Base-by-base conservation (phyloP, 1,284 basidiomycete genomes). In the Lentinula novae-zelandiae region DNA sequence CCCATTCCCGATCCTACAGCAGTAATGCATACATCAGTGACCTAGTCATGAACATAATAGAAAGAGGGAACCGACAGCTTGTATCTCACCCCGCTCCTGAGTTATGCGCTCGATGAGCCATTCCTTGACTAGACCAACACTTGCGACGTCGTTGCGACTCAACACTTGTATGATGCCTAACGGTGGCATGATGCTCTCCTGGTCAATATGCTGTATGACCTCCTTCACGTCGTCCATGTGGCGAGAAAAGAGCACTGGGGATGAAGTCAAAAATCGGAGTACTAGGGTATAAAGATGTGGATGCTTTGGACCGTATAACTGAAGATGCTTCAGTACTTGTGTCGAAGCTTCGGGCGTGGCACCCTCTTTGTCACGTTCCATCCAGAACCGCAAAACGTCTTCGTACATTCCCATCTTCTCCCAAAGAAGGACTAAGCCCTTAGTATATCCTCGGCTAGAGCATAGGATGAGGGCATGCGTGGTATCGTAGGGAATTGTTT, bases 321-420 rank as follows among this genome's bases (percentile, higher is more conserved):
- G 78, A 0, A 98, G 79, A 42, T 90, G 84, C 2, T 79, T 75
- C 20, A 98, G 77, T 8, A 98, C 92, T 69, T 92, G 83, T 1
- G 70, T 71, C 3, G 89, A 89, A 1, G 86, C 84, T 22, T 68
- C 74, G 0, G 77, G 68, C 3, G 72, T 68, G 5, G 66, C 65
- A 5, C 76, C 78, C 12, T 76, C 76, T 34, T 77, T 79, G 67
- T 86, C 80, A 63, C 79, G 79, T 59, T 88, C 90, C 82, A 96
- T 96, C 87, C 90, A 95, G 76, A 93, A 95, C 20, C 95, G 84
- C 33, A 99, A 70, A 42, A 98, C 87, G 65, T 98, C 96, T 68
- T 98, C 97, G 72, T 94, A 93, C 95, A 98, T 96, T 2, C 91
- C 95, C 78, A 95, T 81, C 58, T 85, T 86, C 75, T 98, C 96